Conservation (phyloP, 2,329 filamentous ascomycete species). For the Capronia coronata region DNA sequence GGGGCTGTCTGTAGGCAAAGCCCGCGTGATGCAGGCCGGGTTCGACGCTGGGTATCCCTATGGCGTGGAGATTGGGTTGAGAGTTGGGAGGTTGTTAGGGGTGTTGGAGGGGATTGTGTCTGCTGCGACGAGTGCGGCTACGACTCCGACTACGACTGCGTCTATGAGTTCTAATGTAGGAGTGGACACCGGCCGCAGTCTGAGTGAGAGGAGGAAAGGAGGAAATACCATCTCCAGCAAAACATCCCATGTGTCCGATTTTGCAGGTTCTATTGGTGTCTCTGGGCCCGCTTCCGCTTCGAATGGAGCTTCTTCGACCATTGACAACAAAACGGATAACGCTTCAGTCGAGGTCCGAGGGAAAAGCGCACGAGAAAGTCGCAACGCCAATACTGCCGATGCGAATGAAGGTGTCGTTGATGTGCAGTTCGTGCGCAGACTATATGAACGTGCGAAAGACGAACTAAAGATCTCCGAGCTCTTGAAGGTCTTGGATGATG, state of each 20-base stretch:
- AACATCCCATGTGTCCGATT: no score
- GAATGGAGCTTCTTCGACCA: neutral
- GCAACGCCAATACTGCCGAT: no score
- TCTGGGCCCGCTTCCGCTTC: neutral
- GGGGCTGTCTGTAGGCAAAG: conserved; percentile 71
- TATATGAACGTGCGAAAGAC: conserved; percentile 15
- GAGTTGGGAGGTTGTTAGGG: conserved; percentile 68
- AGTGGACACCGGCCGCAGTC: no score
- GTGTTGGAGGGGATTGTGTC: conserved; percentile 64
- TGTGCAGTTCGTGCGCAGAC: conserved; percentile 3
- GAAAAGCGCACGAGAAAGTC: no score
- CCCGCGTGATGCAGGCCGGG: conserved; percentile 68
- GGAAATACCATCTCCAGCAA: no score
- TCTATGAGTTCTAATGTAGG: neutral
- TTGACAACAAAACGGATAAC: no score
- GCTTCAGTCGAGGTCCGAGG: no score
- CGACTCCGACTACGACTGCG: neutral
- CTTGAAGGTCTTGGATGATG: conserved; percentile 23
- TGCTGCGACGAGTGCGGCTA: conserved; percentile 32
- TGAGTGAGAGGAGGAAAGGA: neutral
- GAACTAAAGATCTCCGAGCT: conserved; percentile 23
- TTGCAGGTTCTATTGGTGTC: no score
- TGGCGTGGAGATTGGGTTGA: conserved; percentile 71
- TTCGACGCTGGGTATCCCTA: conserved; percentile 88
- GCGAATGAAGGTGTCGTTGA: no score